Percentiles rank a stretch among this genome's conserved stretches.
Conservation (phyloP, 805 yeast genomes). For the Ogataea thermomethanolica region DNA sequence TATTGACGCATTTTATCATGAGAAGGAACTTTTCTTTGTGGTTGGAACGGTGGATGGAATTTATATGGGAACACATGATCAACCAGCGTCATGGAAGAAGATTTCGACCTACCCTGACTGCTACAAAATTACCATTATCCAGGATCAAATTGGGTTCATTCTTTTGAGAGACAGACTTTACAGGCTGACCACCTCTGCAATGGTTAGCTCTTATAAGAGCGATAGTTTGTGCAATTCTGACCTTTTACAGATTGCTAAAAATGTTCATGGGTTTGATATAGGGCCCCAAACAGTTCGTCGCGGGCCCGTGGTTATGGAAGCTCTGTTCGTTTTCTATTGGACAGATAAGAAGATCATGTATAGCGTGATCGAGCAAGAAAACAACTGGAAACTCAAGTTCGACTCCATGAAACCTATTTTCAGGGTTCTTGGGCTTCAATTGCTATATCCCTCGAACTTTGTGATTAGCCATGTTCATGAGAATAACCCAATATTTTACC, state of each 20-base stretch:
- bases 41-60: slow-evolving; percentile 66
- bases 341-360: slow-evolving; percentile 44
- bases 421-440: slow-evolving; percentile 22
- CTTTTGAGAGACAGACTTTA: slow-evolving; percentile 57
- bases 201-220: slow-evolving; percentile 53
- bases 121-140: slow-evolving; percentile 57
- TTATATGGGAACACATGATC: slow-evolving; percentile 44
- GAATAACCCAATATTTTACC: slow-evolving; percentile 27
- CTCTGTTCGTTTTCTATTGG: slow-evolving; percentile 49
- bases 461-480: slow-evolving; percentile 28
- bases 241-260: slow-evolving; percentile 28
- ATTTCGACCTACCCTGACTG: slow-evolving; percentile 52
- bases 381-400: slow-evolving; percentile 23
- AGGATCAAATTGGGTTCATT: slow-evolving; percentile 52
- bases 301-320: slow-evolving; percentile 56
- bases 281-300: slow-evolving; percentile 66
- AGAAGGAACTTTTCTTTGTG: slow-evolving; percentile 44
- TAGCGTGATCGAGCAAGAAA: slow-evolving; percentile 26
- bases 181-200: slow-evolving; percentile 59
- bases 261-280: slow-evolving; percentile 58
- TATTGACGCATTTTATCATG: slow-evolving; percentile 39
- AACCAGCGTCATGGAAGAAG: slow-evolving; percentile 51
- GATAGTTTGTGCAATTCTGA: slow-evolving; percentile 39
- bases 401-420: slow-evolving; percentile 28
- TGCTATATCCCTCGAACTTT: slow-evolving; percentile 29